phyloP scores from a whole-genome alignment of 2,329 filamentous ascomycete genomes.

The Claviceps fusiformis region DNA sequence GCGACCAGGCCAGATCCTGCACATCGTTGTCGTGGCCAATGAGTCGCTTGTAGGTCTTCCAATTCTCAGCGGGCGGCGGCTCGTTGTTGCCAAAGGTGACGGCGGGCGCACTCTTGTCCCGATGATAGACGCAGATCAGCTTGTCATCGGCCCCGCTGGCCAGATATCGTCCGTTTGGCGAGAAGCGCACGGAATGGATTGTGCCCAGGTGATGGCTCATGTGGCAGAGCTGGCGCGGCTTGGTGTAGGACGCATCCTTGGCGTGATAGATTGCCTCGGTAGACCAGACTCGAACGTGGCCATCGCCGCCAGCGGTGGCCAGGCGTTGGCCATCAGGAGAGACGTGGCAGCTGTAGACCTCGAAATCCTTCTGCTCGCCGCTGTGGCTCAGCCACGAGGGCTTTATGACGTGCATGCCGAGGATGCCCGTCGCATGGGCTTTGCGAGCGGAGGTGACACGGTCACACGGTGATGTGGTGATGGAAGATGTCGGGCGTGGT shows the following conservation, averaged over 20 bases:
- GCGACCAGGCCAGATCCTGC: conserved; percentile 93
- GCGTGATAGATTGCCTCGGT: conserved; percentile 85
- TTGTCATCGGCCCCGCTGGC: conserved; percentile 97
- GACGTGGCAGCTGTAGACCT: conserved; percentile 96
- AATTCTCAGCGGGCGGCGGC: conserved; percentile 87
- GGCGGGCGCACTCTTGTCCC: conserved; percentile 69
- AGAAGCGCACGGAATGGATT: conserved; percentile 94
- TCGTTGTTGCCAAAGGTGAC: conserved; percentile 83
- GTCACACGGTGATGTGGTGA: not conserved
- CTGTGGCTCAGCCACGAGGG: conserved; percentile 92
- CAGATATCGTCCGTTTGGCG: conserved; percentile 84
- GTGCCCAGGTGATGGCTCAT: conserved; percentile 98
- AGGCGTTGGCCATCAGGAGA: conserved; percentile 87
- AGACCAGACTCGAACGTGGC: conserved; percentile 95
- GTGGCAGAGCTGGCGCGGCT: conserved; percentile 86
- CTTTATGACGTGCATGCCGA: conserved; percentile 72
- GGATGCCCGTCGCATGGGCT: conserved; percentile 7
- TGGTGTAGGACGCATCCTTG: conserved; percentile 54
- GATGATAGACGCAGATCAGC: conserved; percentile 92
- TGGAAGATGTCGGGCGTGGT: not conserved
- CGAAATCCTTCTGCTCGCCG: conserved; percentile 95
- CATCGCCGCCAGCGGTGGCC: conserved; percentile 91
- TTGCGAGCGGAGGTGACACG: not conserved
- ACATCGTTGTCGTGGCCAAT: conserved; percentile 98
- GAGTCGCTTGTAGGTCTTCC: conserved; percentile 85